Evolutionary conservation across 108 stramenopile genomes (phyloP).

Genomic region (Cyclotella atomus): DNA sequence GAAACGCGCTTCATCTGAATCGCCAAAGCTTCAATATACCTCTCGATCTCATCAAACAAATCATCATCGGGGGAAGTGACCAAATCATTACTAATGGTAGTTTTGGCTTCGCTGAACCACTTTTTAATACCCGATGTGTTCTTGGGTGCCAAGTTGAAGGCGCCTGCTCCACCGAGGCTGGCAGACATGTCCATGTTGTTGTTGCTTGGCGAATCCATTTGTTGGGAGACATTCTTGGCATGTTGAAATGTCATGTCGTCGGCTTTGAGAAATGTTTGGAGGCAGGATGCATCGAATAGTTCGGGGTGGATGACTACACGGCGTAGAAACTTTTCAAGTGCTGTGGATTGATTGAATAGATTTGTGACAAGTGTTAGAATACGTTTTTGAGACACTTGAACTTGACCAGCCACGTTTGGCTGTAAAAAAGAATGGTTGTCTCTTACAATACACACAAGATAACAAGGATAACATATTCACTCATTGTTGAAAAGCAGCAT

Average conservation of each 20-base stretch:
- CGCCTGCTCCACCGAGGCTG: conserved; percentile 37
- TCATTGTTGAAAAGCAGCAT: too few species aligned
- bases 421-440: too few species aligned
- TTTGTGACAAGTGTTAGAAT: too few species aligned
- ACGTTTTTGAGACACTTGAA: too few species aligned
- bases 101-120: conserved; percentile 91
- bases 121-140: conserved; percentile 83
- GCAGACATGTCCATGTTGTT: conserved; percentile 15
- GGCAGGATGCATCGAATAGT: conserved; percentile 71
- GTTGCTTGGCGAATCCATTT: conserved; percentile 16
- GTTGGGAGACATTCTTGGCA: conserved; percentile 64
- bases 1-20: conserved; percentile 93
- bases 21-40: conserved; percentile 89
- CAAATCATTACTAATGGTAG: conserved; percentile 77
- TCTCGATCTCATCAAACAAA: conserved; percentile 90
- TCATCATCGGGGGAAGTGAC: conserved; percentile 90
- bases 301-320: conserved; percentile 92
- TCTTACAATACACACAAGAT: too few species aligned
- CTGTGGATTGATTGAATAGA: too few species aligned
- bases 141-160: conserved; percentile 42
- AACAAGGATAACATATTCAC: too few species aligned
- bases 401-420: too few species aligned
- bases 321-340: conserved; percentile 88
- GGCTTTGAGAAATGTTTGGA: conserved; percentile 91
- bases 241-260: conserved; percentile 88